Percentiles rank a stretch among this genome's conserved stretches.
Evolutionary conservation across 1,284 basidiomycete species (phyloP).

Genomic region (Pseudozyma flocculosa): DNA sequence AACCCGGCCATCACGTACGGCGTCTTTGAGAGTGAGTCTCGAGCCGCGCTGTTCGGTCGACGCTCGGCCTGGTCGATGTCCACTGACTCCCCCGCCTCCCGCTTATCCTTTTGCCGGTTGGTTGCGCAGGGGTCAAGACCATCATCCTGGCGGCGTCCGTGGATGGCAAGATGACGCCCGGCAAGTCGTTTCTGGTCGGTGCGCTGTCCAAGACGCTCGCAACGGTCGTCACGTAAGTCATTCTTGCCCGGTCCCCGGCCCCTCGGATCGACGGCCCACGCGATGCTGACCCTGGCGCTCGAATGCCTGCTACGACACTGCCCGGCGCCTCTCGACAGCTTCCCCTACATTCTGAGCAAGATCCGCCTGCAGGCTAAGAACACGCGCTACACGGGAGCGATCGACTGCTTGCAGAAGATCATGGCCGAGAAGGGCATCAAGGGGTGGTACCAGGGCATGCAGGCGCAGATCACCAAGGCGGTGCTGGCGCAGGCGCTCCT

Average conservation of each 20-base stretch:
- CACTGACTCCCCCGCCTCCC: too few relatives aligned
- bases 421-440: slow-evolving; percentile 64
- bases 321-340: too few relatives aligned
- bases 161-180: slow-evolving; percentile 73
- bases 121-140: slow-evolving; percentile 69
- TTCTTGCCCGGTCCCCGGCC: neutral
- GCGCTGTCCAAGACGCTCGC: slow-evolving; percentile 93
- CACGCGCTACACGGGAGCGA: slow-evolving; percentile 67
- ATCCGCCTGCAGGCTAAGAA: slow-evolving; percentile 83
- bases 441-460: slow-evolving; percentile 96
- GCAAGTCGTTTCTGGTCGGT: slow-evolving; percentile 82
- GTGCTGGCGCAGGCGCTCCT: slow-evolving; percentile 72
- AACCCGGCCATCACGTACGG: slow-evolving; percentile 99
- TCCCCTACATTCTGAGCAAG: slow-evolving; percentile 81
- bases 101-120: too few relatives aligned
- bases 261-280: neutral
- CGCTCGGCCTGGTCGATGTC: too few relatives aligned
- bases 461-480: slow-evolving; percentile 84
- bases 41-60: too few relatives aligned
- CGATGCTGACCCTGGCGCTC: too few relatives aligned
- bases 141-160: slow-evolving; percentile 61
- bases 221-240: slow-evolving; percentile 62
- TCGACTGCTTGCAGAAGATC: slow-evolving; percentile 74
- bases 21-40: slow-evolving; percentile 69
- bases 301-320: too few relatives aligned